Conservation (phyloP, 306 rosid species). For the Vigna hirtella region DNA sequence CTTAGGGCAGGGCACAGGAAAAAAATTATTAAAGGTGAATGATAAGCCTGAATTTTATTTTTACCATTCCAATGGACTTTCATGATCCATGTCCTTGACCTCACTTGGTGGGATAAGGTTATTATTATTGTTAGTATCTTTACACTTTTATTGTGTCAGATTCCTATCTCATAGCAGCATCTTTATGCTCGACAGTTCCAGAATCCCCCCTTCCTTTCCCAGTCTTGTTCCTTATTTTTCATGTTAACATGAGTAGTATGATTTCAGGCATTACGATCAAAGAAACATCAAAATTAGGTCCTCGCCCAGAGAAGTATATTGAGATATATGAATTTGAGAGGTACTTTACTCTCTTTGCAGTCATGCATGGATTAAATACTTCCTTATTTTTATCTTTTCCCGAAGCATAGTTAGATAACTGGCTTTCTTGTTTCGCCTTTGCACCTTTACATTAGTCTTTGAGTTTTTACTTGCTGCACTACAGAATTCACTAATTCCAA, state of each 20-base stretch:
- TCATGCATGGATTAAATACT: background rate
- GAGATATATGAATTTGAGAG: conserved; percentile 97
- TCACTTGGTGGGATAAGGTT: background rate
- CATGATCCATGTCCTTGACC: background rate
- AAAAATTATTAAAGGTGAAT: background rate
- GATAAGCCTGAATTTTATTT: background rate
- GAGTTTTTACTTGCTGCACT: conserved; percentile 10
- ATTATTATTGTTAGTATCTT: background rate
- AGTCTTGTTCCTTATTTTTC: background rate
- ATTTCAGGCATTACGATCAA: conserved; percentile 73
- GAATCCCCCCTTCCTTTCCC: background rate
- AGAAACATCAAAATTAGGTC: conserved; percentile 87
- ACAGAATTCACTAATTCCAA: conserved; percentile 51
- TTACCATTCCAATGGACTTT: background rate
- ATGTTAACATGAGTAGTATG: conserved; percentile 39
- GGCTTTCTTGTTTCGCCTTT: conserved; percentile 6
- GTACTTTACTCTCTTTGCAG: conserved; percentile 46
- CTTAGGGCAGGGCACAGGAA: background rate
- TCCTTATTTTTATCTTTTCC: conserved; percentile 25
- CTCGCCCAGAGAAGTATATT: conserved; percentile 90
- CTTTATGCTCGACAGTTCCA: background rate
- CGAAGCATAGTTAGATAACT: conserved; percentile 1
- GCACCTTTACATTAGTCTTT: conserved; percentile 2
- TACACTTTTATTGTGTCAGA: background rate
- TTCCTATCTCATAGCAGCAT: conserved; percentile 17